These are phyloP conservation scores for Metarhizium rileyi DNA, from an alignment of 2,329 filamentous ascomycete genomes.

Conservation along the genomic window DNA sequence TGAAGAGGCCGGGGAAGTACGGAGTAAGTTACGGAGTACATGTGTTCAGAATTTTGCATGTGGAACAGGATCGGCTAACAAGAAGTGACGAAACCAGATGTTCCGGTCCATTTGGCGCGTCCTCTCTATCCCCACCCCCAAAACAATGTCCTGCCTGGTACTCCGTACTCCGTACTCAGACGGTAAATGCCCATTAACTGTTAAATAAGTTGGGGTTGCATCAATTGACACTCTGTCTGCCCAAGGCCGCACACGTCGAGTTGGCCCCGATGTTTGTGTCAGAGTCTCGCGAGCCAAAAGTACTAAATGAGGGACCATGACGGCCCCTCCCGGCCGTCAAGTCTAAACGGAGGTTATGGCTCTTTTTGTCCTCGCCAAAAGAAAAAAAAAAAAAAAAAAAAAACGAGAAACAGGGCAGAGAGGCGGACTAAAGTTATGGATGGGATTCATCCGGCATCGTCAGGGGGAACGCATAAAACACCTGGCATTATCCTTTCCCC, in stretches of 20 bases:
- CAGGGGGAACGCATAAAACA: neutral
- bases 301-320: neutral
- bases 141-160: neutral
- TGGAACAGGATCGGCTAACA: too few relatives aligned
- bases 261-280: neutral
- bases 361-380: neutral
- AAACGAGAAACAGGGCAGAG: too few relatives aligned
- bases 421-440: neutral
- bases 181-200: neutral
- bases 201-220: neutral
- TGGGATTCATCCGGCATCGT: neutral
- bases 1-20: neutral
- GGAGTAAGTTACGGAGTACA: too few relatives aligned
- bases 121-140: too few relatives aligned
- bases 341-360: neutral
- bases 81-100: too few relatives aligned
- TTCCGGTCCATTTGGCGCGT: too few relatives aligned
- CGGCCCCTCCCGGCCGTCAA: neutral
- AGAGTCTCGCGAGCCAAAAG: neutral
- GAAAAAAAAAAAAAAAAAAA: too few relatives aligned
- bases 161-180: neutral
- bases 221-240: neutral
- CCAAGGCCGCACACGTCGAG: neutral
- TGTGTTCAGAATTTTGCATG: too few relatives aligned
- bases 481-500: neutral